These are phyloP conservation scores for Fagus sylvatica DNA, from an alignment of 306 rosid genomes.

Conservation along the genomic window DNA sequence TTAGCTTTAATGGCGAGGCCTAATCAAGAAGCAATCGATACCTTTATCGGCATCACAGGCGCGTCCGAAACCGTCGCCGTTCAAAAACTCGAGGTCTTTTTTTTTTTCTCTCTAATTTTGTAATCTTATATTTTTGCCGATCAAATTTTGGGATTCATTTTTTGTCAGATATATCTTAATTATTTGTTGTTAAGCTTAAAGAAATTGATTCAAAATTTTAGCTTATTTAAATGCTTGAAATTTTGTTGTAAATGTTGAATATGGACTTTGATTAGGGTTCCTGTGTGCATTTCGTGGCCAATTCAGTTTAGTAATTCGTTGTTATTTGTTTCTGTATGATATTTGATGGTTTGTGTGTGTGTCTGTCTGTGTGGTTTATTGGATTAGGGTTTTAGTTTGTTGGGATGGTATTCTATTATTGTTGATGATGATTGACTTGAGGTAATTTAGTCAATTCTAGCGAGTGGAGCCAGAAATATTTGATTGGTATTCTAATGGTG, in stretches of 20 bases:
- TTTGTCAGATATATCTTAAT: not conserved
- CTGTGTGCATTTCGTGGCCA: not conserved
- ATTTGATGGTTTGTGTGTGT: not conserved
- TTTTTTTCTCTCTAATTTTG: not conserved
- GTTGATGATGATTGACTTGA: not conserved
- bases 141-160: not conserved
- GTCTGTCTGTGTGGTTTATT: not conserved
- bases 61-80: slow-evolving; percentile 60
- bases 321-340: not conserved
- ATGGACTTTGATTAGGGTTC: not conserved
- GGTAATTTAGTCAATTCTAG: not conserved
- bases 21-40: slow-evolving; percentile 72
- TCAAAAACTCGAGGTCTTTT: slow-evolving; percentile 64
- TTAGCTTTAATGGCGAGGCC: slow-evolving; percentile 68
- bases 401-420: not conserved
- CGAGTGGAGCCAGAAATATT: not conserved
- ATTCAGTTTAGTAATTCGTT: not conserved
- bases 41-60: slow-evolving; percentile 78
- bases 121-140: not conserved
- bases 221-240: not conserved
- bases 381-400: not conserved
- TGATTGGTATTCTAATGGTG: not conserved
- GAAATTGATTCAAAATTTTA: not conserved
- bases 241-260: not conserved
- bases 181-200: too few species aligned